phyloP scores from a whole-genome alignment of 2,329 filamentous ascomycete genomes.

The Chaetomium globosum region DNA sequence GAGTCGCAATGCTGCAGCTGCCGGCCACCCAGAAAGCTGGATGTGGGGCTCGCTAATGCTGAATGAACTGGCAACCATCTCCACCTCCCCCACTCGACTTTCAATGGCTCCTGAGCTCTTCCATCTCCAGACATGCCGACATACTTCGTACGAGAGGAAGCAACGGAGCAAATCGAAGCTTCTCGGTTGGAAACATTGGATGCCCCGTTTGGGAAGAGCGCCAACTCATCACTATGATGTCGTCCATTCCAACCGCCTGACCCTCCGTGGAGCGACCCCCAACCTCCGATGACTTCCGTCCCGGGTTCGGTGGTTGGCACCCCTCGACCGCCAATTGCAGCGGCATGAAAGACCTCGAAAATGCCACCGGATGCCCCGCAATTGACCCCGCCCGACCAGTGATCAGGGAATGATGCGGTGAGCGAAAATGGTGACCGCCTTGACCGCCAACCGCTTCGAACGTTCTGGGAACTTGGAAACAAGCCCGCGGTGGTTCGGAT shows the following conservation, averaged over 20 bases:
- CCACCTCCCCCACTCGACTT: neutral
- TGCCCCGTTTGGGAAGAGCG: neutral
- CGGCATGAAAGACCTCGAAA: neutral
- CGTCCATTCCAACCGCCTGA: conserved; percentile 21
- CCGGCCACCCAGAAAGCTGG: neutral
- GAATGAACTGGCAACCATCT: conserved; percentile 25
- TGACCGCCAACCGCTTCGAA: neutral
- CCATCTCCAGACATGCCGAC: neutral
- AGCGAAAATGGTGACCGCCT: conserved; percentile 22
- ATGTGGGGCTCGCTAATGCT: conserved; percentile 29
- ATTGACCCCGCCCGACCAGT: conserved; percentile 11
- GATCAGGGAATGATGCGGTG: conserved; percentile 22
- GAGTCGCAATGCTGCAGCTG: neutral
- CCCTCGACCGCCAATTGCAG: conserved; percentile 17
- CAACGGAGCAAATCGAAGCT: neutral
- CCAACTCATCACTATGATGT: conserved; percentile 22
- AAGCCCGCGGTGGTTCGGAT: conserved; percentile 15
- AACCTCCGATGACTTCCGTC: conserved; percentile 1
- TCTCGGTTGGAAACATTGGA: neutral
- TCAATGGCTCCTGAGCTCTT: neutral
- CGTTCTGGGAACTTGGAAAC: too few relatives aligned
- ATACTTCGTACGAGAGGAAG: neutral
- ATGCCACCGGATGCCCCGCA: conserved; percentile 15
- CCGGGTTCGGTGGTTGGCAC: conserved; percentile 10
- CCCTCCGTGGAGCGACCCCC: conserved; percentile 1